Conservation (phyloP, 768 basidiomycete species). For the Rossbeevera mucosa region DNA sequence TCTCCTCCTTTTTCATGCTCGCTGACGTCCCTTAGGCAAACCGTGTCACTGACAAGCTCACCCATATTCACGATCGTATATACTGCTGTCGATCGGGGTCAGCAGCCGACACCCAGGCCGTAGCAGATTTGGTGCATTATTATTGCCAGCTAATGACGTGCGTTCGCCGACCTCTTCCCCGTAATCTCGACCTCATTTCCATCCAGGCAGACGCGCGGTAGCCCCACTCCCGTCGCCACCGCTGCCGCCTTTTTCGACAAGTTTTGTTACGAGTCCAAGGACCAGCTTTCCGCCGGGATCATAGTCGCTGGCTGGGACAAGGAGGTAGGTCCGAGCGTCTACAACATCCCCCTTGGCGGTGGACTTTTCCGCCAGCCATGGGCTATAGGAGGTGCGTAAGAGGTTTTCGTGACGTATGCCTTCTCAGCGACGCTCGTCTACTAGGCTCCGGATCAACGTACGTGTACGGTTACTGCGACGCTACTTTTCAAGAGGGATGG, state of each 20-base stretch:
- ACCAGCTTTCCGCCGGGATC: conserved; percentile 82
- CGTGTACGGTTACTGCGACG: conserved; percentile 98
- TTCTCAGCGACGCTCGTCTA: conserved; percentile 24
- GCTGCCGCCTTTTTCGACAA: conserved; percentile 83
- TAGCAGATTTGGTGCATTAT: conserved; percentile 88
- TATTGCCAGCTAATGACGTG: conserved; percentile 73
- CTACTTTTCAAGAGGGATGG: conserved; percentile 95
- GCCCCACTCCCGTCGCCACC: conserved; percentile 71
- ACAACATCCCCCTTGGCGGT: conserved; percentile 95
- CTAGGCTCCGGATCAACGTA: conserved; percentile 93
- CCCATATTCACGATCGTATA: conserved; percentile 93
- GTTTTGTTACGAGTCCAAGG: conserved; percentile 93
- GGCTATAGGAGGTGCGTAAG: conserved; percentile 86
- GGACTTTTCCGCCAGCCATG: conserved; percentile 96
- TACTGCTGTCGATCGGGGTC: conserved; percentile 99
- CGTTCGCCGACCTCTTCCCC: conserved; percentile 19
- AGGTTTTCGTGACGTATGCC: background rate
- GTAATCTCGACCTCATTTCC: background rate
- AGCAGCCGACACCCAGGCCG: conserved; percentile 94
- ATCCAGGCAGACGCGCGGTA: conserved; percentile 52
- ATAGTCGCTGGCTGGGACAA: conserved; percentile 99
- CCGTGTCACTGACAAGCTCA: conserved; percentile 97
- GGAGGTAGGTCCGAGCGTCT: conserved; percentile 85
- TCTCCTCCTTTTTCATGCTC: background rate
- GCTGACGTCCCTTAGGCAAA: conserved; percentile 62